These are phyloP conservation scores for Claviceps digitariae DNA, from an alignment of 2,329 filamentous ascomycete species.

Conservation along the genomic window DNA sequence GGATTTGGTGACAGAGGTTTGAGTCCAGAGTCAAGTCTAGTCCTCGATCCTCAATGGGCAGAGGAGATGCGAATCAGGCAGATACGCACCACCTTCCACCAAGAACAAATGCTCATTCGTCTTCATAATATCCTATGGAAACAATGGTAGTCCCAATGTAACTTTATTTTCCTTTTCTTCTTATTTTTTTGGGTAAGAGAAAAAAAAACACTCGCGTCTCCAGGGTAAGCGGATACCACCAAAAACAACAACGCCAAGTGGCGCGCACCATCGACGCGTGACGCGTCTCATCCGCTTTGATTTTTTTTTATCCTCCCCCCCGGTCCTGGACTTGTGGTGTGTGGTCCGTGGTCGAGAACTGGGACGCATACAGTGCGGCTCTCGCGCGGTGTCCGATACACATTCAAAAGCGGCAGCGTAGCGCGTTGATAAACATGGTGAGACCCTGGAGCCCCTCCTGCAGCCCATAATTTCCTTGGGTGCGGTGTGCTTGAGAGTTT, in stretches of 20 bases:
- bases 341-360: neutral
- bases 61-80: too few relatives aligned
- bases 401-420: neutral
- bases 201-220: neutral
- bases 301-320: neutral
- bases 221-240: neutral
- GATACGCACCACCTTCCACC: too few relatives aligned
- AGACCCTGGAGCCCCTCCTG: slow-evolving; percentile 2
- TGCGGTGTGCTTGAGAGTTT: slow-evolving; percentile 1
- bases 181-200: too few relatives aligned
- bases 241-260: neutral
- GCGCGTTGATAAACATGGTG: neutral
- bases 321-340: neutral
- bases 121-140: too few relatives aligned
- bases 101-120: too few relatives aligned
- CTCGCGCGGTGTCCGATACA: neutral
- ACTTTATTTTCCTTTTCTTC: too few relatives aligned
- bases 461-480: slow-evolving; percentile 1
- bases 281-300: neutral
- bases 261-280: neutral
- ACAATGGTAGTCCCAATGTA: too few relatives aligned
- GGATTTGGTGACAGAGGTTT: too few relatives aligned
- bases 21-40: too few relatives aligned
- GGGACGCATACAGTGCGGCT: neutral
- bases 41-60: too few relatives aligned